Evolutionary conservation across 177 flowering plant species (phyloP).

Genomic region (Tripterygium wilfordii): DNA sequence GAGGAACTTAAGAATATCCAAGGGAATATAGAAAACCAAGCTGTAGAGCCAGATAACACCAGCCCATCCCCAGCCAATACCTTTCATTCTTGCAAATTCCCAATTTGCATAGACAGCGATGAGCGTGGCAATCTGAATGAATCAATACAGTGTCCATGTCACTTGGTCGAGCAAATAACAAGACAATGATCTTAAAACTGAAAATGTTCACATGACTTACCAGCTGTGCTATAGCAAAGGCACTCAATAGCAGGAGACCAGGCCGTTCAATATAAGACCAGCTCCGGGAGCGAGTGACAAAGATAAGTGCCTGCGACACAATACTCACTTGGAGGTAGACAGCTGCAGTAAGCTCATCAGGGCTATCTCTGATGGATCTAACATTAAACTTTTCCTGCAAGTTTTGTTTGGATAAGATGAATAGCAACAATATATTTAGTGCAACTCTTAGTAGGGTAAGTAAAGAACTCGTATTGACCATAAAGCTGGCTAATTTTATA

Average conservation of each 20-base stretch:
- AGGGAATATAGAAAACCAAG: constrained; percentile 15
- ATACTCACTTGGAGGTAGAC: constrained; percentile 7
- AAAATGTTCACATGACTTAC: too few species aligned
- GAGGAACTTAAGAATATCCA: constrained; percentile 17
- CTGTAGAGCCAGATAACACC: constrained; percentile 19
- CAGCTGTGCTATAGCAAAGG: constrained; percentile 1
- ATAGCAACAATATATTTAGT: too few species aligned
- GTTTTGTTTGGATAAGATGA: too few species aligned
- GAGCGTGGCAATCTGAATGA: constrained; percentile 17
- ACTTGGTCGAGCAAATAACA: too few species aligned
- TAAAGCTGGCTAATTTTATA: too few species aligned
- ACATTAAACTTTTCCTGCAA: not conserved
- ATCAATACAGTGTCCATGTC: not conserved
- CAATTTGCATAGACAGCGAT: constrained; percentile 20
- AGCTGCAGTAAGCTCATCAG: constrained; percentile 2
- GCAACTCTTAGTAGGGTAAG: too few species aligned
- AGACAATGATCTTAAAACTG: too few species aligned
- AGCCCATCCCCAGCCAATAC: constrained; percentile 28
- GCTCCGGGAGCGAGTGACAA: constrained; percentile 4
- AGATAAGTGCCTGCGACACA: constrained; percentile 5
- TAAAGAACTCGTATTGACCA: too few species aligned
- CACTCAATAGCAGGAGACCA: not conserved
- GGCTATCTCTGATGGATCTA: constrained; percentile 2
- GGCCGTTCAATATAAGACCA: constrained; percentile 5
- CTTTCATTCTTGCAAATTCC: constrained; percentile 18